These are phyloP conservation scores for Umbelopsis ramanniana DNA, from an alignment of 192 early-diverging fungal genomes.

Conservation along the genomic window DNA sequence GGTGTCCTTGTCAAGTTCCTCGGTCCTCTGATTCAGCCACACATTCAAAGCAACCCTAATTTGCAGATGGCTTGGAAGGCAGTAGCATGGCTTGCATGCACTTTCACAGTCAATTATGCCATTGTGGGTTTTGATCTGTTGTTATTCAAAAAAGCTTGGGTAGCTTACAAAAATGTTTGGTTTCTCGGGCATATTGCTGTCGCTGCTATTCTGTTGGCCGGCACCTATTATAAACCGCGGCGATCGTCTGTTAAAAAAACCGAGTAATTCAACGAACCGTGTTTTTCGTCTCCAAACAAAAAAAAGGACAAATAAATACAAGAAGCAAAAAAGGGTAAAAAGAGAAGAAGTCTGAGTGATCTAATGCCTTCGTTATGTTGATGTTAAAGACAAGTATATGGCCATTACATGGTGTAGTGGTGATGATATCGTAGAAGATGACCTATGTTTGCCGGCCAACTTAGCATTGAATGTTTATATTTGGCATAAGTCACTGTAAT, in stretches of 20 bases:
- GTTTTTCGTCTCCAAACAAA: background rate
- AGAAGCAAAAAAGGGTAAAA: no score
- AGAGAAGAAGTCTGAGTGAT: no score
- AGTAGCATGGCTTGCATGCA: slow-evolving; percentile 49
- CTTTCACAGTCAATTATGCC: slow-evolving; percentile 49
- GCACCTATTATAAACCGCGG: slow-evolving; percentile 15
- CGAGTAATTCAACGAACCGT: background rate
- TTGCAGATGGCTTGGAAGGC: slow-evolving; percentile 33
- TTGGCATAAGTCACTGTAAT: no score
- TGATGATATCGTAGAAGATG: no score
- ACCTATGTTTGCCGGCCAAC: no score
- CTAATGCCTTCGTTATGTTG: no score
- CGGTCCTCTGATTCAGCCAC: slow-evolving; percentile 36
- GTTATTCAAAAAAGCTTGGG: slow-evolving; percentile 24
- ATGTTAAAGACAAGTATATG: no score
- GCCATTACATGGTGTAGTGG: no score
- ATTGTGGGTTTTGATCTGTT: slow-evolving; percentile 57
- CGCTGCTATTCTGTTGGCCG: slow-evolving; percentile 21
- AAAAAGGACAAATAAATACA: no score
- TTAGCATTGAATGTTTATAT: no score
- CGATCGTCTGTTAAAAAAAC: slow-evolving; percentile 10
- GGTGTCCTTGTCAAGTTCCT: slow-evolving; percentile 38
- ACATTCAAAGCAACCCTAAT: slow-evolving; percentile 35
- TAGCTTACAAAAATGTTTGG: slow-evolving; percentile 34
- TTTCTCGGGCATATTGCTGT: slow-evolving; percentile 39